Base-by-base conservation (phyloP, 805 yeast genomes). In the Alloascoidea hylecoeti region DNA sequence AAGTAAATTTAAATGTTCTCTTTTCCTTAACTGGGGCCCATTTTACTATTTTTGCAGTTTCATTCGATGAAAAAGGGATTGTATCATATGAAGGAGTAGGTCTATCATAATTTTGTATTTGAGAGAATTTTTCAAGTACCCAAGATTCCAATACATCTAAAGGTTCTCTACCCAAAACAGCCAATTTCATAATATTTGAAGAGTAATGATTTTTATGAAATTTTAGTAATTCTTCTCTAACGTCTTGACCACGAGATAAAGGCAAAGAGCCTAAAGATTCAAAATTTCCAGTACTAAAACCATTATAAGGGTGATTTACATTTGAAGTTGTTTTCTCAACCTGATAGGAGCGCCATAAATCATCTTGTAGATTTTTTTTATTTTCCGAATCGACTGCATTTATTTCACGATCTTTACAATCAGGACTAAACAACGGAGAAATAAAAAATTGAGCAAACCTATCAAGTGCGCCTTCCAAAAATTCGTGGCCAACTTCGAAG, bases 331-430 rank as follows among this genome's bases (percentile, higher is more conserved):
- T 68, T 58, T 83, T 81, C 39, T 82, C 88, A 38, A 89, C 64
- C 59, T 89, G 97, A 50, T 78, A 78, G 36, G 84, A 59, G 50
- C 97, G 72, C 96, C 97, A 86, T 35, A 60, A 53, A 56, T 89
- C 98, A 52, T 70, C 80, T 56, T 89, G 97, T 38, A 92, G 63
- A 54, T 89, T 89, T 61, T 92, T 89, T 55, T 86, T 89, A 62
- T 89, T 85, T 60, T 89, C 98, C 30, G 95, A 81, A 57, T 89
- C 96, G 5, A 89, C 97, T 1, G 97, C 97, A 44, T 76, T 73
- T 49, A 89, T 81, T 57, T 89, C 98, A 40, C 96, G 69, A 51
- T 86, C 95, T 52, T 85, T 83, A 52, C 96, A 78, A 44, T 74
- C 64, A 39, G 66, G 59, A 38, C 63, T 58, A 48, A 89, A 89